Conservation (phyloP, 495 filamentous ascomycete species). For the Barbatosphaeria neglecta region DNA sequence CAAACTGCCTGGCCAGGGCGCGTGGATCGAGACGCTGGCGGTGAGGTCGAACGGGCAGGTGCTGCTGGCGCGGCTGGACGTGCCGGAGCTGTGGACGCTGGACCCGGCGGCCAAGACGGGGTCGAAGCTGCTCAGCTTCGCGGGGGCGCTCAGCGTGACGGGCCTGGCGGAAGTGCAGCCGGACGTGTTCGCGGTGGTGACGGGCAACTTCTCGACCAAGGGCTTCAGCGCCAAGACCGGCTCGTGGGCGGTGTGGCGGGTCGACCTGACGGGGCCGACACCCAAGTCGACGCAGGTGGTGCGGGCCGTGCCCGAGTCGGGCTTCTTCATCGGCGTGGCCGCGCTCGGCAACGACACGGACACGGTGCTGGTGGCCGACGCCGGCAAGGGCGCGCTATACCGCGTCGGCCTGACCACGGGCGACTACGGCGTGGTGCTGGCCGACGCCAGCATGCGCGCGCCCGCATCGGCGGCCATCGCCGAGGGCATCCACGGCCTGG, state of each 20-base stretch:
- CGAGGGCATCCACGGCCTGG: not conserved
- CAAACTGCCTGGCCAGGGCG: conserved; percentile 6
- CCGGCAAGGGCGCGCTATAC: conserved; percentile 21
- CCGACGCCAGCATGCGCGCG: conserved; percentile 5
- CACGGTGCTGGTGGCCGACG: conserved; percentile 28
- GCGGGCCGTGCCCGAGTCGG: conserved; percentile 22
- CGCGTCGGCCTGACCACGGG: conserved; percentile 2
- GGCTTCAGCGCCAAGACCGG: conserved; percentile 15
- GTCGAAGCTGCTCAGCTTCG: conserved; percentile 17
- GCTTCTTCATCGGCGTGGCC: conserved; percentile 24
- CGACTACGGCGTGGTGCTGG: not conserved
- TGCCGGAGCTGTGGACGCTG: conserved; percentile 24
- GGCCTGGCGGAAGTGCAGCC: conserved; percentile 28
- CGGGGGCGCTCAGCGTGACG: conserved; percentile 18
- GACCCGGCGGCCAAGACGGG: conserved; percentile 16
- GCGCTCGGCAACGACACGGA: conserved; percentile 6
- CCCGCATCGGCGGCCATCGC: not conserved
- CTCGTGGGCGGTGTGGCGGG: conserved; percentile 22
- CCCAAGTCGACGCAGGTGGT: conserved; percentile 11
- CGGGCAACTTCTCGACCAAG: conserved; percentile 22
- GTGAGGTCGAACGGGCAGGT: conserved; percentile 21
- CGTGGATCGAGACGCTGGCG: conserved; percentile 31
- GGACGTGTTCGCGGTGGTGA: conserved; percentile 29
- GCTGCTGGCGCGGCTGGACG: conserved; percentile 23
- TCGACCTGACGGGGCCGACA: conserved; percentile 14